These are phyloP conservation scores for Ormosia semicastrata DNA, from an alignment of 306 rosid genomes.

Conservation along the genomic window DNA sequence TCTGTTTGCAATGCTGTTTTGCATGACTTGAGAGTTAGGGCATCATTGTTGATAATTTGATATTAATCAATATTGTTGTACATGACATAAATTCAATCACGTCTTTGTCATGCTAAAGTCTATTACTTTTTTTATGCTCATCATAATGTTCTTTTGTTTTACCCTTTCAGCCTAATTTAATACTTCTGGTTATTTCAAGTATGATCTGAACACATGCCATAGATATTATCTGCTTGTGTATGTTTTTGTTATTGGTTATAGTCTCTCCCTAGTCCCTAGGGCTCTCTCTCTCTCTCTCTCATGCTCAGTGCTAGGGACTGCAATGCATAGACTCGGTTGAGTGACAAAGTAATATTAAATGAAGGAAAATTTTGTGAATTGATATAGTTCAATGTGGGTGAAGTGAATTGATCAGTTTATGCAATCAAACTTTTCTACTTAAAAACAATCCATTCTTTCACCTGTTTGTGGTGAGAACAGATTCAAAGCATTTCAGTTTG, in stretches of 20 bases:
- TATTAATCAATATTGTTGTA: neutral
- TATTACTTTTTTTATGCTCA: neutral
- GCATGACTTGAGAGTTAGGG: no score
- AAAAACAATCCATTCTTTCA: neutral
- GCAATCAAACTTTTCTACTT: neutral
- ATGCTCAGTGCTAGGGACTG: neutral
- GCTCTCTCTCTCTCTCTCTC: neutral
- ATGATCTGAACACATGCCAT: neutral
- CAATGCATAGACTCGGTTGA: neutral
- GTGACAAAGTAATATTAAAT: constrained; percentile 1
- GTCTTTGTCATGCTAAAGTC: neutral
- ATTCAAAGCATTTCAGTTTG: neutral
- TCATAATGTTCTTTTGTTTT: neutral
- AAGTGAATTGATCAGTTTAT: neutral
- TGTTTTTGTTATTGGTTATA: neutral
- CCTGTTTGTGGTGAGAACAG: neutral
- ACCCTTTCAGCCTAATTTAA: neutral
- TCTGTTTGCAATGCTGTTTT: constrained; percentile 17
- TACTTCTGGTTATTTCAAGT: neutral
- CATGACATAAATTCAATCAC: neutral
- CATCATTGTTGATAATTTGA: neutral
- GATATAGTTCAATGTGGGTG: neutral
- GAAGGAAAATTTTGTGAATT: neutral
- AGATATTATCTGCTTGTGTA: neutral
- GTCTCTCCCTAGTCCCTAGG: neutral